These are phyloP conservation scores for Microdochium bolleyi DNA, from an alignment of 2,329 filamentous ascomycete genomes.

Conservation along the genomic window DNA sequence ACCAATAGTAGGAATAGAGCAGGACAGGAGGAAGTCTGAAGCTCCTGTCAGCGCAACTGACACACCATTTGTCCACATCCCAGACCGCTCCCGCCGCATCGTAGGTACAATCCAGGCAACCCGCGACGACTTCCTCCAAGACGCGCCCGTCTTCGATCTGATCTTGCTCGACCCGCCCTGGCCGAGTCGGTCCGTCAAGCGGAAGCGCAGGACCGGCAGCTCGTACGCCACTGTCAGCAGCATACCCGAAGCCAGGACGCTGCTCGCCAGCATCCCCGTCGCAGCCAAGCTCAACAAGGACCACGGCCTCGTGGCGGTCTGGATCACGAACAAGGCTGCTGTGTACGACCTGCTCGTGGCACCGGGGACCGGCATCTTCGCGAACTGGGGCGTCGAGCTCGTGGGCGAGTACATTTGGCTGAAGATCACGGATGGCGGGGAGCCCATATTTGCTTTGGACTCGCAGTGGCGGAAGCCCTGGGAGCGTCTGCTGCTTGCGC, in stretches of 20 bases:
- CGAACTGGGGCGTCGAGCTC: slow-evolving; percentile 56
- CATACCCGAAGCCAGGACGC: slow-evolving; percentile 34
- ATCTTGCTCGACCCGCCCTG: slow-evolving; percentile 72
- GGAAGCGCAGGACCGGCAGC: slow-evolving; percentile 37
- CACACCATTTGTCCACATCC: slow-evolving; percentile 21
- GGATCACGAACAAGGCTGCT: slow-evolving; percentile 68
- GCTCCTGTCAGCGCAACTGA: too few relatives aligned
- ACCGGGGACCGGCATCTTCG: slow-evolving; percentile 48
- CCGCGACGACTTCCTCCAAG: slow-evolving; percentile 28
- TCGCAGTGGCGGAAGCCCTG: slow-evolving; percentile 66
- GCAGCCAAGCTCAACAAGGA: slow-evolving; percentile 40
- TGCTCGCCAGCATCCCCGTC: slow-evolving; percentile 51
- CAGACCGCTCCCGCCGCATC: slow-evolving; percentile 34
- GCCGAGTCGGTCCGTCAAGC: slow-evolving; percentile 68
- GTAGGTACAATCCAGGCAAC: slow-evolving; percentile 37
- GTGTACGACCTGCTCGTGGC: slow-evolving; percentile 46
- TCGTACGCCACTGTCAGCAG: slow-evolving; percentile 40
- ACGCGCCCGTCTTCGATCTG: slow-evolving; percentile 52
- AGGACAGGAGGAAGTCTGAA: too few relatives aligned
- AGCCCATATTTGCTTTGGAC: slow-evolving; percentile 54
- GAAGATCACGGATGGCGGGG: slow-evolving; percentile 59
- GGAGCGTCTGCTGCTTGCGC: slow-evolving; percentile 61
- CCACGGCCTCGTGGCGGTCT: slow-evolving; percentile 56
- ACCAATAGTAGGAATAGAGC: too few relatives aligned
- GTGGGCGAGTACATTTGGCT: slow-evolving; percentile 73